Conservation (phyloP, 768 basidiomycete species). For the Russula sp. region DNA sequence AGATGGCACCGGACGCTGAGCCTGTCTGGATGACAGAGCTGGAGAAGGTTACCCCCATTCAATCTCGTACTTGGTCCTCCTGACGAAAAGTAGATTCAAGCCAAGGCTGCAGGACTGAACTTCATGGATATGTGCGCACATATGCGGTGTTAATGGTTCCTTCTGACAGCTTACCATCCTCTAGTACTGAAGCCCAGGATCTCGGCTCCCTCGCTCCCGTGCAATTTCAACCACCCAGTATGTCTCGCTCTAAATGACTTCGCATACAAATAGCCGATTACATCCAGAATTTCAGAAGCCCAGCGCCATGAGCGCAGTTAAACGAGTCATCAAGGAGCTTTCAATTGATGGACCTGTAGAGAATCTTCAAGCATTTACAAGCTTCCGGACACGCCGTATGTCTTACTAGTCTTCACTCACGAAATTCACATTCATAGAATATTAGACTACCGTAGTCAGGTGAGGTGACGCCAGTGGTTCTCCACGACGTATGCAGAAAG, state of each 20-base stretch:
- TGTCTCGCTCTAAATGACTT: not conserved
- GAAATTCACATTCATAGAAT: constrained; percentile 26
- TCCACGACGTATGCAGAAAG: not conserved
- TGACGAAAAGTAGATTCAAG: constrained; percentile 49
- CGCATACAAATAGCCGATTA: constrained; percentile 27
- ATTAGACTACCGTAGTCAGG: constrained; percentile 70
- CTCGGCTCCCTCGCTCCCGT: constrained; percentile 7
- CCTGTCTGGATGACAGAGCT: constrained; percentile 83
- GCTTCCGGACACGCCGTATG: constrained; percentile 71
- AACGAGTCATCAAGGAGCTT: constrained; percentile 57
- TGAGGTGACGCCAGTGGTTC: constrained; percentile 29
- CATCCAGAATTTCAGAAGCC: constrained; percentile 49
- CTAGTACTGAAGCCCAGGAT: constrained; percentile 21
- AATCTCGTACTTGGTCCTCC: not conserved
- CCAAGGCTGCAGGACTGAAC: constrained; percentile 68
- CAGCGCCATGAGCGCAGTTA: constrained; percentile 54
- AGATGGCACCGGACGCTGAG: constrained; percentile 54
- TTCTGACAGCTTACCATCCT: constrained; percentile 13
- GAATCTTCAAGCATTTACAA: constrained; percentile 60
- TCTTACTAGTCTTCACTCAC: constrained; percentile 20
- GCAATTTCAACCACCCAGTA: not conserved
- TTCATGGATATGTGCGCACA: constrained; percentile 80
- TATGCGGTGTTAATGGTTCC: not conserved
- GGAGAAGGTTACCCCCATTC: constrained; percentile 58
- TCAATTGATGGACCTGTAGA: constrained; percentile 58